phyloP scores from a whole-genome alignment of 768 basidiomycete genomes.

The Termitomyces sp. region DNA sequence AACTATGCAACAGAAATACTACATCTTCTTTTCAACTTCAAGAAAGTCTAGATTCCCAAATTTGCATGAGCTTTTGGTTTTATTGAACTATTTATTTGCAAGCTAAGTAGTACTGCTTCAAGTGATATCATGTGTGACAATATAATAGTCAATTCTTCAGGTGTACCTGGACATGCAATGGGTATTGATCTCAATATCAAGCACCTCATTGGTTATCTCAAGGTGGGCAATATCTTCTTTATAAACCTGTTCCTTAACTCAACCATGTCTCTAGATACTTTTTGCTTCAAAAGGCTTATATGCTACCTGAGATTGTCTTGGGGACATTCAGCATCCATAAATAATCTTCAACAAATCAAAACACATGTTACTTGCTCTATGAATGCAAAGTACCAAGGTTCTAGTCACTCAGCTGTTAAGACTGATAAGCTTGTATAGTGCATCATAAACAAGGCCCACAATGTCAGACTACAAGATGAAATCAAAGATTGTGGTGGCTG shows the following conservation, averaged over 20 bases:
- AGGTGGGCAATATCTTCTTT: conserved; percentile 15
- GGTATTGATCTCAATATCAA: conserved; percentile 33
- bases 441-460: conserved; percentile 17
- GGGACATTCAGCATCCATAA: conserved; percentile 26
- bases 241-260: too few species aligned
- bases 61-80: background rate
- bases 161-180: conserved; percentile 30
- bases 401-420: conserved; percentile 20
- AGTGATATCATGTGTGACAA: conserved; percentile 33
- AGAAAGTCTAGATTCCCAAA: background rate
- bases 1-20: background rate
- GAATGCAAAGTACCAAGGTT: conserved; percentile 20
- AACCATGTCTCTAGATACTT: conserved; percentile 12
- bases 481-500: background rate
- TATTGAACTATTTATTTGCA: too few species aligned
- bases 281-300: conserved; percentile 28
- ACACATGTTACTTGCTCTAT: conserved; percentile 22
- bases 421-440: conserved; percentile 16
- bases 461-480: conserved; percentile 7
- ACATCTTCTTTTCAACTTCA: background rate
- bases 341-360: conserved; percentile 24
- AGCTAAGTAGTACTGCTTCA: too few species aligned
- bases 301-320: conserved; percentile 27
- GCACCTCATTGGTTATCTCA: conserved; percentile 30
- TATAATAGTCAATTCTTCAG: conserved; percentile 29